Evolutionary conservation across 2,329 filamentous ascomycete genomes (phyloP).

Genomic region (Aspergillus flavus): DNA sequence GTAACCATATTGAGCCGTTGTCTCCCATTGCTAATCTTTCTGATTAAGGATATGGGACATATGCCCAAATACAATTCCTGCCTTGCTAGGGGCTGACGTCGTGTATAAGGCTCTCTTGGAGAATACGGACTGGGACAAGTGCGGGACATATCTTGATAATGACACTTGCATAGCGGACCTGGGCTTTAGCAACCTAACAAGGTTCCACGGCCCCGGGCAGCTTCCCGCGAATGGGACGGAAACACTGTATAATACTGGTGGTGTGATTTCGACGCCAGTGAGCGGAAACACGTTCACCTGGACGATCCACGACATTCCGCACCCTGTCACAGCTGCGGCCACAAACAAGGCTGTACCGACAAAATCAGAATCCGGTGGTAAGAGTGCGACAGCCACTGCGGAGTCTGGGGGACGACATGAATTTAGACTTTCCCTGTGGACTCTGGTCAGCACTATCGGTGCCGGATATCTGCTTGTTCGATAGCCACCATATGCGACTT

Average conservation of each 20-base stretch:
- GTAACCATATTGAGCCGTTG: neutral
- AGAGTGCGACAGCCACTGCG: neutral
- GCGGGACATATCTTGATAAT: constrained; percentile 13
- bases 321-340: neutral
- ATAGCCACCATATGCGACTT: neutral
- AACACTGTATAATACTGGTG: constrained; percentile 14
- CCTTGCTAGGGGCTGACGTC: constrained; percentile 9
- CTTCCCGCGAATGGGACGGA: constrained; percentile 21
- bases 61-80: constrained; percentile 19
- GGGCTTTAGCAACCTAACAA: constrained; percentile 10
- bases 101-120: constrained; percentile 2
- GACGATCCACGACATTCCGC: neutral
- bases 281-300: constrained; percentile 21
- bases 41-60: constrained; percentile 16
- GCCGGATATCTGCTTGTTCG: neutral
- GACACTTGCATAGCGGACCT: constrained; percentile 20
- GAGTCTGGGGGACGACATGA: neutral
- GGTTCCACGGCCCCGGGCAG: constrained; percentile 14
- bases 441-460: neutral
- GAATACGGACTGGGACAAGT: constrained; percentile 14
- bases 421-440: neutral
- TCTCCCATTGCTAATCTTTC: neutral
- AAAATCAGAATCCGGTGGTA: neutral
- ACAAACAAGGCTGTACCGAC: neutral
- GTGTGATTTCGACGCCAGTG: constrained; percentile 16